phyloP scores from a whole-genome alignment of 1,284 basidiomycete species.

The Ganoderma leucocontextum region DNA sequence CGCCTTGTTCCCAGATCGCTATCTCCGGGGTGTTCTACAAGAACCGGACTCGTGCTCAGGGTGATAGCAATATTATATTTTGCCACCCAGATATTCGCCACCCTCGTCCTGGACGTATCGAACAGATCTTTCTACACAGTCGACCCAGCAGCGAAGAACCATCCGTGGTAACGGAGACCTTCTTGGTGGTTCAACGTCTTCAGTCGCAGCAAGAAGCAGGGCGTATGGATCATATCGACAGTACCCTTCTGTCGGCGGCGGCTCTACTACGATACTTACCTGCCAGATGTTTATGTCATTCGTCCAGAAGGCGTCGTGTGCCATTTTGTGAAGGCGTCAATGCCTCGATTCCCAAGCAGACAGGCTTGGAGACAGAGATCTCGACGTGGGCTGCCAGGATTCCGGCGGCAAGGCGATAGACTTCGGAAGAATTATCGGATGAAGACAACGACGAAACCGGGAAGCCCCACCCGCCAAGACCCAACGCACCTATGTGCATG shows the following conservation, averaged over 20 bases:
- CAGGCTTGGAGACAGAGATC: neutral
- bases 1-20: neutral
- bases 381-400: too few relatives aligned
- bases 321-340: neutral
- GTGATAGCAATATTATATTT: neutral
- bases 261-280: neutral
- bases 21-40: neutral
- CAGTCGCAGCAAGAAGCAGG: neutral
- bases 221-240: neutral
- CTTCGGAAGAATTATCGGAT: neutral
- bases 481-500: neutral
- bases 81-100: neutral
- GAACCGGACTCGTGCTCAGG: neutral
- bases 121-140: neutral
- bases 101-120: neutral
- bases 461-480: too few relatives aligned
- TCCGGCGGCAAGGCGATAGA: too few relatives aligned
- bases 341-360: neutral
- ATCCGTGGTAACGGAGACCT: neutral
- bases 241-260: neutral
- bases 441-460: too few relatives aligned
- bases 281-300: neutral
- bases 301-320: neutral
- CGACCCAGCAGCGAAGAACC: too few relatives aligned
- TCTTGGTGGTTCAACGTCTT: neutral